These are phyloP conservation scores for Pseudonitzschia multiseries DNA, from an alignment of 108 stramenopile genomes.

Conservation along the genomic window DNA sequence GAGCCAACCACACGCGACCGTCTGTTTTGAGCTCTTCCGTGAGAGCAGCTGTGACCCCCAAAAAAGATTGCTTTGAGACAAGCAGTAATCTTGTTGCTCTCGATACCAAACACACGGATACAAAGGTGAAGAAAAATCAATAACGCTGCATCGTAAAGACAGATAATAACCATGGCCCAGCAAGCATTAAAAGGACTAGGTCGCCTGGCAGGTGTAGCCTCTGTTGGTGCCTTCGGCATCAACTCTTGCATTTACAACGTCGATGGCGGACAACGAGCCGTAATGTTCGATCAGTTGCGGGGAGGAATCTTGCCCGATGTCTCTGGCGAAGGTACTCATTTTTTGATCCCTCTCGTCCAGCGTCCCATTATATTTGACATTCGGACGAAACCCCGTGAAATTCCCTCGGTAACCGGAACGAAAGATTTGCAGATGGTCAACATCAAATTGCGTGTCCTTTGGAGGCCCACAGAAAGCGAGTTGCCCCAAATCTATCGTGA, in stretches of 20 bases:
- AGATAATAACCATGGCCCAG: constrained; percentile 23
- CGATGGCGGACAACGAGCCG: constrained; percentile 97
- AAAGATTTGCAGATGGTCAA: constrained; percentile 99
- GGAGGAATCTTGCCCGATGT: constrained; percentile 92
- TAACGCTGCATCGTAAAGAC: not conserved
- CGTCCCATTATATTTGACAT: constrained; percentile 95
- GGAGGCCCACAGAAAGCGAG: constrained; percentile 92
- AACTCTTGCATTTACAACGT: constrained; percentile 91
- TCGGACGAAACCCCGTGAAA: constrained; percentile 93
- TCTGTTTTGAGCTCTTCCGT: not conserved
- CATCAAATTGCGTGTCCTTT: constrained; percentile 97
- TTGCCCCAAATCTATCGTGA: constrained; percentile 92
- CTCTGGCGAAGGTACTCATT: constrained; percentile 95
- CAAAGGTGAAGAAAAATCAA: not conserved
- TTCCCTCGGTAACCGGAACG: constrained; percentile 96
- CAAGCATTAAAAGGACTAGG: constrained; percentile 50
- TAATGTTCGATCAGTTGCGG: constrained; percentile 96
- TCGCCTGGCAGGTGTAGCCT: constrained; percentile 67
- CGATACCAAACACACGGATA: not conserved
- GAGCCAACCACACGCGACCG: not conserved
- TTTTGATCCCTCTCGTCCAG: constrained; percentile 86
- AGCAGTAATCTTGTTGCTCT: not conserved
- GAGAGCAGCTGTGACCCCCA: not conserved
- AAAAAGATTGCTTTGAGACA: not conserved
- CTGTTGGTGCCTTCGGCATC: constrained; percentile 80